Base-by-base conservation (phyloP, 2,329 filamentous ascomycete genomes). In the Laburnicola sp. region DNA sequence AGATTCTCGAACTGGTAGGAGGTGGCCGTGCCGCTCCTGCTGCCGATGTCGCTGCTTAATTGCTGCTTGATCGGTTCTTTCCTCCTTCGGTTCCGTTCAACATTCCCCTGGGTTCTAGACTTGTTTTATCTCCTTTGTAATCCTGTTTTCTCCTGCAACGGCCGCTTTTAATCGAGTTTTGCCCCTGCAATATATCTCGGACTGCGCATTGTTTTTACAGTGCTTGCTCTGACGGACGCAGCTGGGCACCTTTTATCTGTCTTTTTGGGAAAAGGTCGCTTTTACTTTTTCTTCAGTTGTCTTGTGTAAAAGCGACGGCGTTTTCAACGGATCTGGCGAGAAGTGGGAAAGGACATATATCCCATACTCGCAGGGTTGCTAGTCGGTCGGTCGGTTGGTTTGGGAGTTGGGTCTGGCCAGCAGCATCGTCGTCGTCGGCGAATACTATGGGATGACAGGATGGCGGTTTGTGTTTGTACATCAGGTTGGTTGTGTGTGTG, bases 1-100 rank as follows among this genome's bases (percentile, higher is more conserved):
- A 97, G 81, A 92, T 97, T 54, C 80, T 94, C 36, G 94, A 97
- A 75, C 82, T 99, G 47, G 85, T 99, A 5, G 70, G 70, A 28
- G 71, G 71, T 48, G 70, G 71, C 30, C 58, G 67, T 38, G 53
- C 63, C 25, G 38, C 59, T 51, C 58, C 54, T 27, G 25, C 51
- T 48, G 61, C 51, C 31, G 36, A 67, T 46, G 54, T 57, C 31
- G 47, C 47, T 54, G 56, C 51, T 37, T 65, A 59, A 48, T 23
- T 8, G 26, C 39, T 26, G 23, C 34, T 40, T 46, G 39, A 35
- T 56, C 37, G 10, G 23, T n/a, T n/a, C n/a, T n/a, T n/a, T n/a
- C n/a, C 49, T 48, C 22, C 21, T 32, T 45, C 26, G 38, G 38
- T 41, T 44, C 26, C 26, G 47, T 53, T 39, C 42, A 27, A 43